phyloP scores from a whole-genome alignment of 495 filamentous ascomycete genomes.

The Xylaria acuta region DNA sequence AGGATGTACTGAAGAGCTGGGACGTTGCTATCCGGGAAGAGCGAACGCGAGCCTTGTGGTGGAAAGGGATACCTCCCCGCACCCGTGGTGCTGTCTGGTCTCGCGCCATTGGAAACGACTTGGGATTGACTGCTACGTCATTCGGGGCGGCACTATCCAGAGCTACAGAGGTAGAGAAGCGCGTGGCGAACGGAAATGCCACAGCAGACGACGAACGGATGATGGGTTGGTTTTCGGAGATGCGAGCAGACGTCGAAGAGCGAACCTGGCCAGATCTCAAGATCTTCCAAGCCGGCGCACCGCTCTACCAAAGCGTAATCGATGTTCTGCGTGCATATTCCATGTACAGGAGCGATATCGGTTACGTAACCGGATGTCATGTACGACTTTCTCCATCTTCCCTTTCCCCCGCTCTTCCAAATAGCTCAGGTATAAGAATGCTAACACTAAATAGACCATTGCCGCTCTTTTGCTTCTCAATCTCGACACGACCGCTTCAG shows the following conservation, averaged over 20 bases:
- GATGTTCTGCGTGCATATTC: slow-evolving; percentile 88
- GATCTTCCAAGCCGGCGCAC: slow-evolving; percentile 80
- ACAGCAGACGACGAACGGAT: slow-evolving; percentile 54
- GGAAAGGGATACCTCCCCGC: slow-evolving; percentile 83
- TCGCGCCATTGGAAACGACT: slow-evolving; percentile 86
- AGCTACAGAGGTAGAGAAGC: slow-evolving; percentile 69
- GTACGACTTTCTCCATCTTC: slow-evolving; percentile 52
- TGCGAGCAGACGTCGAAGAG: slow-evolving; percentile 70
- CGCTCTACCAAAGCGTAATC: slow-evolving; percentile 74
- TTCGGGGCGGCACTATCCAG: slow-evolving; percentile 80
- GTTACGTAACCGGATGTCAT: slow-evolving; percentile 86
- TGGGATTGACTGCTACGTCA: slow-evolving; percentile 75
- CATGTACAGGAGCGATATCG: slow-evolving; percentile 94
- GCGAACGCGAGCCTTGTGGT: slow-evolving; percentile 88
- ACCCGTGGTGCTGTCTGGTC: slow-evolving; percentile 86
- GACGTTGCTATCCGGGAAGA: slow-evolving; percentile 73
- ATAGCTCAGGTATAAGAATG: slow-evolving; percentile 12
- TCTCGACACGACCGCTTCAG: slow-evolving; percentile 69
- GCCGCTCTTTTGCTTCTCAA: slow-evolving; percentile 88
- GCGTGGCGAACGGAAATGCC: slow-evolving; percentile 47
- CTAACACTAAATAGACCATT: slow-evolving; percentile 64
- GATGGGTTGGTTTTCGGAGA: slow-evolving; percentile 67
- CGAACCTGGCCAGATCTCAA: slow-evolving; percentile 79
- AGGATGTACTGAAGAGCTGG: slow-evolving; percentile 88
- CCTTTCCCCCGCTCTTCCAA: background rate